Evolutionary conservation across 805 yeast species (phyloP).

Genomic region (Tetrapisispora taiwanensis): DNA sequence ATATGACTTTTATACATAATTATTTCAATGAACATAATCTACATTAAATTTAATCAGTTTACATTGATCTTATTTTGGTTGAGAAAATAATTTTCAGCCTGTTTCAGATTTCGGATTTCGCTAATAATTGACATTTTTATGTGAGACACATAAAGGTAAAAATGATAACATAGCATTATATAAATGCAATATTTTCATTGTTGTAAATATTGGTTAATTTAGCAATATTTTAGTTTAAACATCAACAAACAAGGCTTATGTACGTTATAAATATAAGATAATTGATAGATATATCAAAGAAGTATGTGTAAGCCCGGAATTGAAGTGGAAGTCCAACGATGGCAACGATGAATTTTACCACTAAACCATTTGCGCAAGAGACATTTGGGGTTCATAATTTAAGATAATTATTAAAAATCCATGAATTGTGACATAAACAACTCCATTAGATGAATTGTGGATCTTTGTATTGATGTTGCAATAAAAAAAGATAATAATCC

Average conservation of each 20-base stretch:
- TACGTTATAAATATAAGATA: not conserved
- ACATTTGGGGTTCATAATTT: no score
- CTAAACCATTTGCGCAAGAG: conserved; percentile 5
- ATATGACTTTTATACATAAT: no score
- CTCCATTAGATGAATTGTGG: no score
- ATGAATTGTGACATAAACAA: no score
- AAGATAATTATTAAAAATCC: no score
- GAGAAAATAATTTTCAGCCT: not conserved
- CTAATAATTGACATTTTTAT: not conserved
- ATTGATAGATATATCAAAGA: not conserved
- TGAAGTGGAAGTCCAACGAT: conserved; percentile 4
- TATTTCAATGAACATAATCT: no score
- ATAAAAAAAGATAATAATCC: no score
- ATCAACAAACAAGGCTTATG: no score
- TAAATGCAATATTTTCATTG: not conserved
- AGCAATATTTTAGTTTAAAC: no score
- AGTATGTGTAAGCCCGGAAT: conserved; percentile 5
- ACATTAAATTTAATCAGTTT: no score
- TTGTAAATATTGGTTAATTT: not conserved
- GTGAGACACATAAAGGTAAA: not conserved
- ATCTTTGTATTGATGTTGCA: no score
- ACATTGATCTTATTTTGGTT: not conserved
- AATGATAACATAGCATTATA: no score
- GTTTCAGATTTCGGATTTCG: not conserved
- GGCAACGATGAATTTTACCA: conserved; percentile 5